phyloP scores from a whole-genome alignment of 2,329 filamentous ascomycete genomes.

The Herpomyces periplanetae region DNA sequence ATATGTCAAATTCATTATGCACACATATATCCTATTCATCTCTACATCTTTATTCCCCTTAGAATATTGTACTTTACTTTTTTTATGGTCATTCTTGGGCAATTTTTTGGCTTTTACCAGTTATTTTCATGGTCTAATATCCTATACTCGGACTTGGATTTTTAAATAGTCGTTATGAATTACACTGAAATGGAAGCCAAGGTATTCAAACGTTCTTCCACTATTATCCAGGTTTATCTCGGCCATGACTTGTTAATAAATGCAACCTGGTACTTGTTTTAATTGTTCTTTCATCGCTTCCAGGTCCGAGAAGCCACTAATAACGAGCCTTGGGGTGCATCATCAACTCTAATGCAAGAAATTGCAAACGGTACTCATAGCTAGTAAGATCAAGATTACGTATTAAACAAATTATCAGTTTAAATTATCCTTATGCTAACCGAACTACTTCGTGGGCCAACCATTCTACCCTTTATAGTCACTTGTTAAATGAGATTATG shows the following conservation, averaged over 20 bases:
- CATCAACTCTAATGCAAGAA: slow-evolving; percentile 56
- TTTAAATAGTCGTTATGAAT: slow-evolving; percentile 85
- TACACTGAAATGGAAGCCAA: slow-evolving; percentile 69
- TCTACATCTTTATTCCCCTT: no score
- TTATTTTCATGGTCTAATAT: slow-evolving; percentile 3
- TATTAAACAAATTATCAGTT: neutral
- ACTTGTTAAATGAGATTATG: slow-evolving; percentile 96
- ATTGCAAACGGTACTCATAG: slow-evolving; percentile 93
- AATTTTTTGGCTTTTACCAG: slow-evolving; percentile 1
- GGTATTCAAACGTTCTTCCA: slow-evolving; percentile 6
- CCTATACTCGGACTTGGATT: slow-evolving; percentile 2
- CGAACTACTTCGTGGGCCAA: neutral
- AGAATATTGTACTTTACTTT: no score
- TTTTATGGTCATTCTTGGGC: slow-evolving; percentile 2
- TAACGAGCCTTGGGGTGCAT: slow-evolving; percentile 85
- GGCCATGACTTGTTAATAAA: neutral
- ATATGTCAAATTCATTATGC: slow-evolving; percentile 1
- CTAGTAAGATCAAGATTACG: slow-evolving; percentile 27
- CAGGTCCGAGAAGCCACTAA: slow-evolving; percentile 91
- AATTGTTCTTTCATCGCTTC: neutral
- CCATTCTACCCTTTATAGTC: slow-evolving; percentile 14
- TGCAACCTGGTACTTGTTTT: neutral
- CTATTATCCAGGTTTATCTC: neutral
- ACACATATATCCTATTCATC: no score
- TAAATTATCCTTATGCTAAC: neutral